A percentile compares a stretch with the other conserved stretches of the same genome.
These are phyloP conservation scores for Lactarius sanguifluus DNA, from an alignment of 768 basidiomycete species.

Conservation along the genomic window DNA sequence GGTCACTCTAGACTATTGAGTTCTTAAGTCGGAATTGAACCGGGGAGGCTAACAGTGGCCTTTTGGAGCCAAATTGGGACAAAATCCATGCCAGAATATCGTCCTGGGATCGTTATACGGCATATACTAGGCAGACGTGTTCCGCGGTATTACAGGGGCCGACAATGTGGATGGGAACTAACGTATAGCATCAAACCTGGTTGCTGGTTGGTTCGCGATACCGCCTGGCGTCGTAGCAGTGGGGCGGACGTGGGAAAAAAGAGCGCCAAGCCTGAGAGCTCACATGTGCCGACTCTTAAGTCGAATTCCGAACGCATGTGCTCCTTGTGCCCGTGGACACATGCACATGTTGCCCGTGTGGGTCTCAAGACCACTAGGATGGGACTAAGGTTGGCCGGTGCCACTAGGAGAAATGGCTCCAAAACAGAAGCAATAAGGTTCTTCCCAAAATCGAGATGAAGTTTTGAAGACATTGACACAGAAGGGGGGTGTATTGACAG, in stretches of 20 bases:
- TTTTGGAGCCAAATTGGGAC: not conserved
- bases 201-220: not conserved
- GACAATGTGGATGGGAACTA: not conserved
- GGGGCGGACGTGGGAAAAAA: not conserved
- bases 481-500: not conserved
- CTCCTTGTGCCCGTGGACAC: not conserved
- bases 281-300: not conserved
- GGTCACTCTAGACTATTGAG: not conserved
- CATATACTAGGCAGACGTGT: not conserved
- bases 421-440: not conserved
- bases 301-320: not conserved
- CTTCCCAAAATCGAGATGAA: too few species aligned
- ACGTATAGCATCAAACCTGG: not conserved
- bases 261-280: not conserved
- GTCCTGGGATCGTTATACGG: not conserved
- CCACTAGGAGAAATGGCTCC: too few species aligned
- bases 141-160: not conserved
- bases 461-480: not conserved
- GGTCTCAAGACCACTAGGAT: not conserved
- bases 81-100: not conserved
- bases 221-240: not conserved
- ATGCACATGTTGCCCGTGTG: not conserved
- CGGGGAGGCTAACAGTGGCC: not conserved
- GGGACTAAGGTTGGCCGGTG: too few species aligned
- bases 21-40: not conserved